These are phyloP conservation scores for Erythrobasidium hasegawianum DNA, from an alignment of 1,284 basidiomycete genomes.

Conservation along the genomic window DNA sequence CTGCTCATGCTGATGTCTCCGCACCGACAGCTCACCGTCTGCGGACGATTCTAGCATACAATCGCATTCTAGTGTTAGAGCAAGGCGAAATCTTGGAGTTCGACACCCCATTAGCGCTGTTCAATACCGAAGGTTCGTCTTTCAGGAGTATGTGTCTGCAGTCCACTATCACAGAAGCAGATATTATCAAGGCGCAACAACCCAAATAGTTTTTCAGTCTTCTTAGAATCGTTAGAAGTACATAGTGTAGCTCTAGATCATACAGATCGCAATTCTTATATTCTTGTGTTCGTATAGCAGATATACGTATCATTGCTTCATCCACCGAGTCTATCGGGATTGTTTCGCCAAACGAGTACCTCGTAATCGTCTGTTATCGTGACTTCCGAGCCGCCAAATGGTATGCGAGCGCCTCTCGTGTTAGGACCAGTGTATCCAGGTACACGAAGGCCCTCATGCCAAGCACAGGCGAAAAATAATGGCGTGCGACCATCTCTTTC, in stretches of 20 bases:
- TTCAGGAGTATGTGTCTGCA: constrained; percentile 67
- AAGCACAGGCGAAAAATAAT: constrained; percentile 24
- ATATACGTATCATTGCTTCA: no score
- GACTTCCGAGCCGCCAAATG: constrained; percentile 22
- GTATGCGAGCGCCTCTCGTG: constrained; percentile 27
- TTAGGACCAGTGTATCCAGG: constrained; percentile 28
- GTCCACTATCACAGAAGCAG: constrained; percentile 18
- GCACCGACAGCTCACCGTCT: constrained; percentile 64
- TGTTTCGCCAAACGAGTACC: constrained; percentile 26
- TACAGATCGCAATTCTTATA: no score
- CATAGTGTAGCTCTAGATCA: no score
- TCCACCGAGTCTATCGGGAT: not conserved
- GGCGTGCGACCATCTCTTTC: constrained; percentile 31
- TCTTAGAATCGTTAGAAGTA: no score
- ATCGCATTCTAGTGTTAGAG: constrained; percentile 70
- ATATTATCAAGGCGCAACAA: constrained; percentile 23
- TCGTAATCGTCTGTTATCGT: constrained; percentile 31
- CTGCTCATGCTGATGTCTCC: not conserved
- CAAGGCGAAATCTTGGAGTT: constrained; percentile 62
- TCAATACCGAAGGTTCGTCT: constrained; percentile 56
- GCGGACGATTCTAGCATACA: constrained; percentile 69
- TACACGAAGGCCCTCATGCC: constrained; percentile 30
- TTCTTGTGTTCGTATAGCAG: no score
- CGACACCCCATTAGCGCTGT: constrained; percentile 63
- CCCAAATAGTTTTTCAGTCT: not conserved